Base-by-base conservation (phyloP, 1,284 basidiomycete species). In the Cutaneotrichosporon sp. region DNA sequence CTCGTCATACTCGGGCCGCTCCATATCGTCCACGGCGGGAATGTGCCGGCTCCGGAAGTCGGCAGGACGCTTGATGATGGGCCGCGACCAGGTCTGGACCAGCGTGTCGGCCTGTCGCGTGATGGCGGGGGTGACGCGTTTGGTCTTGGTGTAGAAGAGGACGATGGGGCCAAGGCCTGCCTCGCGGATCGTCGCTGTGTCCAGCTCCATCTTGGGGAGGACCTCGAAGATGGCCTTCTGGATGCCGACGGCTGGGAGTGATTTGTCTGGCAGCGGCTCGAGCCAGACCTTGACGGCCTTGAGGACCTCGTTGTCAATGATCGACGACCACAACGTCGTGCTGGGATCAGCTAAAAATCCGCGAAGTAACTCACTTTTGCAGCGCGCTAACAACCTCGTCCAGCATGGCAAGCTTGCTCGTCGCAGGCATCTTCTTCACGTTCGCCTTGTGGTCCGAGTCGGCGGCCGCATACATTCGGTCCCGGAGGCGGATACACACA, bases 231-330 rank as follows among this genome's bases (percentile, higher is more conserved):
- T 84, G 51, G 93, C 88, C 49, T 85, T 85, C 70, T 97, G 94
- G 66, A 98, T 97, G 72, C 94, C 97, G 49, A 97, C 82, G 3
- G 91, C 90, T 0, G 96, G 94, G 5, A 99, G 81, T 2, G 90
- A 93, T 46, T 82, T 83, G 76, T 97, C 92, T 0, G 87, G 88
- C 10, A 97, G 82, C 1, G 96, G 94, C 66, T 98, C 94, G 4
- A 99, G 84, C 91, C 92, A 99, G 34, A 83, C 79, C 51, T 84
- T 82, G 51, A 98, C 91, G 4, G 87, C 91, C 64, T 92, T 89
- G 25, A 99, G 81, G 31, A 97, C 69, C 61, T 94, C 93, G 73
- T 93, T 93, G 76, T 98, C 96, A 55, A 93, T 82, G 66, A 97
- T 96, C 3, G 91, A 89, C 64, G 96, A 90, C 31, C 87, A 85